Base-by-base conservation (phyloP, 768 basidiomycete genomes). In the Aureoboletus auriporus region DNA sequence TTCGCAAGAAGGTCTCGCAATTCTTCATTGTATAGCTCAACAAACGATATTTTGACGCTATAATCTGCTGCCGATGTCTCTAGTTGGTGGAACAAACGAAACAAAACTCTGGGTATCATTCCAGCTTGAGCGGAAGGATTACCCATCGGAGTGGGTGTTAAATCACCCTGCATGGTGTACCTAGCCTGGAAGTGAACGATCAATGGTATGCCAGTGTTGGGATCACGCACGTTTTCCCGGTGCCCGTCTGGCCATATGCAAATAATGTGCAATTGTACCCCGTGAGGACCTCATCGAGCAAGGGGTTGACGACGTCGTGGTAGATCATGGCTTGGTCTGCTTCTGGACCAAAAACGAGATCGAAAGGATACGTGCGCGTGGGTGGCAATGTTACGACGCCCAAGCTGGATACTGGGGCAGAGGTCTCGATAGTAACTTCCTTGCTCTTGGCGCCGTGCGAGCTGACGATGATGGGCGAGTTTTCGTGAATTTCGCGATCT, bases 1-100 rank as follows among this genome's bases (percentile, higher is more conserved):
- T 71, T 74, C 10, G 89, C 80, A 28, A 97, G 79, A 26, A 99
- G 80, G 66, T 99, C 96, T 20, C 96, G 87, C 6, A 99, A 80
- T 63, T 98, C 96, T 71, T 99, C 96, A 64, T 99, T 99, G 69
- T 98, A 99, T 17, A 99, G 76, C 64, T 99, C 96, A 45, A 99
- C 76, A 66, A 84, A 98, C 0, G 93, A 95, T 46, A 95, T 79
- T 61, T 90, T 93, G 63, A 99, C 93, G 59, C 89, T 87, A 63
- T 84, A 98, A 60, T 99, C 96, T 14, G 80, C 63, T 17, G 75
- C 77, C 0, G 79, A 78, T 8, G 79, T 75, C 58, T 95, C 93
- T 8, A 99, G 82, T 47, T 89, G 80, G 50, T 89, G 82, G 63
- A 98, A 99, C 2, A 98, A 79, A 20, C 87, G 85, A 65, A 95